phyloP scores from a whole-genome alignment of 495 filamentous ascomycete species.

The Podospora anserina region DNA sequence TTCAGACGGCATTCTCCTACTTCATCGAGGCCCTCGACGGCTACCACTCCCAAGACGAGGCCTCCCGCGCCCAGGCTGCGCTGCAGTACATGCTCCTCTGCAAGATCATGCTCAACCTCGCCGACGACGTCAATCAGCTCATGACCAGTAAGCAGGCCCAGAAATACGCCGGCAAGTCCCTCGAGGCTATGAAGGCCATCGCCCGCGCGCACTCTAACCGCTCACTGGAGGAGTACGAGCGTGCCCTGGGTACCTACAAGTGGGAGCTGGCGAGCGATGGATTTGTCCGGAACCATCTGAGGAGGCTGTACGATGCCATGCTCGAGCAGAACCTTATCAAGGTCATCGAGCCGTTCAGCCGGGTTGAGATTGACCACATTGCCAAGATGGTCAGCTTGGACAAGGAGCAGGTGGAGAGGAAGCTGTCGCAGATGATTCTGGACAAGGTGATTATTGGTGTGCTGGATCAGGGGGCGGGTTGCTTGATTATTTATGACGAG shows the following conservation, averaged over 20 bases:
- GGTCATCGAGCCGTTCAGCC: conserved; percentile 96
- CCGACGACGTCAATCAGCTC: conserved; percentile 89
- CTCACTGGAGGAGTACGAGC: conserved; percentile 93
- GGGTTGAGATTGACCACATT: conserved; percentile 94
- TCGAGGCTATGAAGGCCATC: conserved; percentile 98
- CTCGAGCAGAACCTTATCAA: conserved; percentile 98
- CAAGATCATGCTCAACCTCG: conserved; percentile 98
- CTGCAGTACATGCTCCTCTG: conserved; percentile 99
- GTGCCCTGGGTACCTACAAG: conserved; percentile 80
- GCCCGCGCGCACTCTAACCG: conserved; percentile 92
- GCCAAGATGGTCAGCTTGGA: conserved; percentile 96
- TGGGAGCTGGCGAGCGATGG: conserved; percentile 88
- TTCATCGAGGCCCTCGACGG: conserved; percentile 99
- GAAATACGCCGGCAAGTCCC: conserved; percentile 88
- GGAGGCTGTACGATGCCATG: conserved; percentile 94
- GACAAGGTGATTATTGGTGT: conserved; percentile 98
- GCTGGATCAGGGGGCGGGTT: conserved; percentile 94
- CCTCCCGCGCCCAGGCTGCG: conserved; percentile 78
- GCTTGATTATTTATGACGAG: conserved; percentile 95
- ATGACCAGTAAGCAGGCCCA: conserved; percentile 92
- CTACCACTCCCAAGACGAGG: conserved; percentile 88
- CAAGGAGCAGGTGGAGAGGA: conserved; percentile 93
- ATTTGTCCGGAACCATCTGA: conserved; percentile 93
- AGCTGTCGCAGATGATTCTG: conserved; percentile 97
- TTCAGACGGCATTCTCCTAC: conserved; percentile 96